Evolutionary conservation across 164 flowering plant species (phyloP), one percentile per base, ranked within the genome.

Genomic region (Macadamia tetraphylla): DNA sequence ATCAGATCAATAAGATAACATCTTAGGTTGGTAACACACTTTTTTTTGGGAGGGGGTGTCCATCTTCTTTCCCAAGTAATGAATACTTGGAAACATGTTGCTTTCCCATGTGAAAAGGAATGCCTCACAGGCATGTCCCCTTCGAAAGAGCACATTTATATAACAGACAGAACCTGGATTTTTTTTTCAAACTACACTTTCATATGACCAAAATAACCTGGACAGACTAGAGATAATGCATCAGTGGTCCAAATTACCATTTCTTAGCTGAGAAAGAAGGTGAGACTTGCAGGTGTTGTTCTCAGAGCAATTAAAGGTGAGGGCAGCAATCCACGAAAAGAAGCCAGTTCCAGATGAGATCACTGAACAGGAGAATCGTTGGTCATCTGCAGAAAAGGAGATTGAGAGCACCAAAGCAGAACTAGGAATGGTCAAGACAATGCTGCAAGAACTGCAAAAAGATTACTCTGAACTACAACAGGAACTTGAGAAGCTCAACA

Each of bases 231-330:
- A 31, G 3, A 31, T 9, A 42, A 40, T 55, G 29, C 29, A 68
- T 12, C 10, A 5, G 17, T 61, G 6, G 18, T 67, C 44, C 30
- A 43, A 6, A 59, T 35, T 31, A 58, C 56, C 23, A 31, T 66
- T 43, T 60, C 18, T 64, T 14, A 32, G 44, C 64, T 62, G 43
- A 11, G 60, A 55, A 62, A 73, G 52, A 44, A 42, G 29, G 66
- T 65, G 63, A 17, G 35, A 63, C 17, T 57, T 52, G 71, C 86
- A 91, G 93, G 91, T 91, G 43, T 69, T 90, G 73, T 82, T 85
- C 66, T 78, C 90, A 3, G 94, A 92, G 81, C 96, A 90, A 82
- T 79, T 80, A 43, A 90, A 92, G 75, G 73, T 88, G 83, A 83
- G 90, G 73, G 80, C 71, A 64, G 81, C 83, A 62, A 74, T 86